These are phyloP conservation scores for Ciborinia camelliae DNA, from an alignment of 2,329 filamentous ascomycete species.

Conservation along the genomic window DNA sequence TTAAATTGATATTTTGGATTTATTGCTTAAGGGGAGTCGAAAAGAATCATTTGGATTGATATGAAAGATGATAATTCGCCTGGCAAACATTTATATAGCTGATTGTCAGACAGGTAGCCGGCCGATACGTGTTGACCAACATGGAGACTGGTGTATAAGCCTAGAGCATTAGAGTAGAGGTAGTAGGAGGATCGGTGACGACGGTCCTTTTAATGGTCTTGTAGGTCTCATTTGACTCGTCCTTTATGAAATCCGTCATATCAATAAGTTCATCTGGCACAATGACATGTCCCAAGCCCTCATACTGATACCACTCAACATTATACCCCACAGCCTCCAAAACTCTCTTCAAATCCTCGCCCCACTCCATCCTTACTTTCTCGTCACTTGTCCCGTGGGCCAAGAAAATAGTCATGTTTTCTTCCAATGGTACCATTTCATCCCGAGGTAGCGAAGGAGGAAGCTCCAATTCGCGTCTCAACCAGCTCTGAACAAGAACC, in stretches of 20 bases:
- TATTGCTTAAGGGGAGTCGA: too few relatives aligned
- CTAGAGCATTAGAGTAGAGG: too few relatives aligned
- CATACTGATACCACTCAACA: constrained; percentile 8
- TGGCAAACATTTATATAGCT: not conserved
- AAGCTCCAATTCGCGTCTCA: not conserved
- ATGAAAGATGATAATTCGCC: not conserved
- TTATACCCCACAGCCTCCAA: not conserved
- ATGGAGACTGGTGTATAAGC: too few relatives aligned
- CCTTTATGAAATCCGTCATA: not conserved
- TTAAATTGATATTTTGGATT: not conserved
- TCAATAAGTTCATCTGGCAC: not conserved
- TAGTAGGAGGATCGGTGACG: not conserved
- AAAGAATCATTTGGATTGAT: not conserved
- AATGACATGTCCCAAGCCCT: not conserved
- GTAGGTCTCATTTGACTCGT: not conserved
- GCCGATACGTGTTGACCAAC: not conserved
- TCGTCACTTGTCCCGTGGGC: constrained; percentile 28
- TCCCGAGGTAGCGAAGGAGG: not conserved
- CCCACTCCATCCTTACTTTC: constrained; percentile 31
- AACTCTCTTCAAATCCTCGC: constrained; percentile 20
- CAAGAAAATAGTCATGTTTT: constrained; percentile 16
- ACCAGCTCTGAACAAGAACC: constrained; percentile 1
- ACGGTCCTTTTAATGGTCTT: not conserved
- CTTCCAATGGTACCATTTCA: not conserved
- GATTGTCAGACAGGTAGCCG: not conserved